Base-by-base conservation (phyloP, 176 grass and related monocot species). In the Tuctoria greenei region DNA sequence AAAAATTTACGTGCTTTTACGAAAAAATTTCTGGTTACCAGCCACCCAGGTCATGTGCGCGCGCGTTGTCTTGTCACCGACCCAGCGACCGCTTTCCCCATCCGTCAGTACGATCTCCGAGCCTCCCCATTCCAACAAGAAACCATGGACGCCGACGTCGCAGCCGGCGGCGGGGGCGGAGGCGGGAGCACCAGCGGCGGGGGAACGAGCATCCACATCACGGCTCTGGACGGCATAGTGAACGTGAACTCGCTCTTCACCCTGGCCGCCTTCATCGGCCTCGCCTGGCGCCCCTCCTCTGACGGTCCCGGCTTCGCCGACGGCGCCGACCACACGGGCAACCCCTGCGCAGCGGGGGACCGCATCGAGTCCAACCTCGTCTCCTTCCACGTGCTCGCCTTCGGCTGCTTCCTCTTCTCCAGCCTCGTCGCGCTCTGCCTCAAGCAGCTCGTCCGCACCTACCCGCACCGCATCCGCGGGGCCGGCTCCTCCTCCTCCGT, bases 231-330 rank as follows among this genome's bases (percentile, higher is more conserved):
- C 82, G 95, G 95, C 64, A 92, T 98, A 84, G 84, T 98, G 47
- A 98, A 98, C 67, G 91, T 98, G 50, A 98, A 94, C 84, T 94
- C 91, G 10, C 86, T 94, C 71, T 98, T 98, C 88, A 98, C 91
- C 0, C 72, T 98, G 3, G 95, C 91, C 7, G 76, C 72, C 18
- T 98, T 98, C 89, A 20, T 90, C 41, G 91, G 95, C 24, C 82
- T 98, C 18, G 84, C 91, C 1, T 98, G 91, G 95, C 90, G 61
- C 34, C 91, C 95, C 0, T 85, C 82, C 67, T 70, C 89, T 68
- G 80, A 78, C n/a, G n/a, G n/a, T n/a, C n/a, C n/a, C 69, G 82
- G 79, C 1, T 84, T 87, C 59, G 63, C 84, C 27, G 72, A 35
- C 71, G 57, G 62, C 85, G 66, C 80, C 61, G 79, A 72, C 78